Percentiles rank a stretch among this genome's conserved stretches.
phyloP scores from a whole-genome alignment of 257 asterid species.

The Dorcoceras hygrometricum region DNA sequence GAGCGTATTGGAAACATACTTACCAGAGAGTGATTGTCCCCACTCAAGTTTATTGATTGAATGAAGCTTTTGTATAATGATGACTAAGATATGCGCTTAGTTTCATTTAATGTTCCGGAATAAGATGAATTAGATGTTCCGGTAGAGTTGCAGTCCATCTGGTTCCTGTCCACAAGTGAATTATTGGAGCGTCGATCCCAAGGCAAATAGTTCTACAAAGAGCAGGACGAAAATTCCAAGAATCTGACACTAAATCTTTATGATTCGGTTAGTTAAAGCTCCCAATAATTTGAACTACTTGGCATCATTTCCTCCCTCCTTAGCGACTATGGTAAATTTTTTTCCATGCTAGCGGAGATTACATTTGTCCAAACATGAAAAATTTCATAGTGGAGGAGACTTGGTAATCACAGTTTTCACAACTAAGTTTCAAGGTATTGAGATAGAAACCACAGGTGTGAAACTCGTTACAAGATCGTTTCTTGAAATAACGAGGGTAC shows the following conservation, averaged over 20 bases:
- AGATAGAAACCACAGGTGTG: too few relatives aligned
- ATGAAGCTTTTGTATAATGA: too few relatives aligned
- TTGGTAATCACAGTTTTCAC: not conserved
- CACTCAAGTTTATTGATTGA: too few relatives aligned
- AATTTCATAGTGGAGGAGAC: not conserved
- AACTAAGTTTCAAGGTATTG: not conserved
- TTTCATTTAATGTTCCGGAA: too few relatives aligned
- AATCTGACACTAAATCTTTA: not conserved
- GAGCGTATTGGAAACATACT: not conserved
- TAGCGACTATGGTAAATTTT: not conserved
- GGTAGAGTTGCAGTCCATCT: not conserved
- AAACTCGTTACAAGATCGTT: not conserved
- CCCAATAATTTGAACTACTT: too few relatives aligned
- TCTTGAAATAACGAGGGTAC: not conserved
- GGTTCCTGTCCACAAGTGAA: not conserved
- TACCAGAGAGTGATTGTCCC: not conserved
- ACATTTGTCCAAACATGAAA: not conserved
- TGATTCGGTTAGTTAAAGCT: too few relatives aligned
- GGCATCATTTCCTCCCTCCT: too few relatives aligned
- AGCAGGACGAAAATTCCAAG: not conserved
- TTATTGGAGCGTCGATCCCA: not conserved
- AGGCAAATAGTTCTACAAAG: not conserved
- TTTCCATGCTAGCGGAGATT: not conserved
- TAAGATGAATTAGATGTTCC: not conserved
- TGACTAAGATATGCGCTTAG: too few relatives aligned